Base-by-base conservation (phyloP, 192 early-diverging fungal genomes). In the Coemansia sp. region DNA sequence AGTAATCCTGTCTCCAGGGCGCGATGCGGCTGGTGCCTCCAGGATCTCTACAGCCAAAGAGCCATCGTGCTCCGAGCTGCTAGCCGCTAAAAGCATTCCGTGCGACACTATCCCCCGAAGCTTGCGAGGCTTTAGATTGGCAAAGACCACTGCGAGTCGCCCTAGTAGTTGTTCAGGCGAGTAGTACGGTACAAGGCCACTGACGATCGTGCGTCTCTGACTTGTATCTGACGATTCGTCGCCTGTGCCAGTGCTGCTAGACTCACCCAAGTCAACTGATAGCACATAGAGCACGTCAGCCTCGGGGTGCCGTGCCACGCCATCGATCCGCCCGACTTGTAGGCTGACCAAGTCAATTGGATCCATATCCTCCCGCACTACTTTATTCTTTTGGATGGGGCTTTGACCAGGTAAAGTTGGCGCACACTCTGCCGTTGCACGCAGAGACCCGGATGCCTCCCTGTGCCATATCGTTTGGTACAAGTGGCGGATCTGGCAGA, bases 11-110 rank as follows among this genome's bases (percentile, higher is more conserved):
- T 77, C 69, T 15, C 75, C 75, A 29, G 75, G 65, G 4, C 34
- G 41, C 7, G 69, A 53, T 12, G 21, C 27, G 17, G n/a, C 42
- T 0, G 69, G 62, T 6, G 70, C 76, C 36, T 78, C 76, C 27
- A 78, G 59, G 10, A 78, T 60, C 60, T 78, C 70, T 14, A 78
- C 70, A 8, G 6, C n/a, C 4, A 34, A 34, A 1, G 17, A 27
- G 55, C 55, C 55, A 5, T 31, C 67, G 36, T 46, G 34, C 9
- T 64, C 39, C 19, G 11, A n/a, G 11, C 32, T 55, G 42, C 53
- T 66, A 0, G 76, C 76, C 3, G 76, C 76, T 7, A 78, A 61
- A 11, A 78, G 67, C 76, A 78, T 78, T 3, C 76, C 76, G 17
- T 73, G 64, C 6, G 76, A 78, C 34, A 41, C 21, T 17, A 78